phyloP scores from a whole-genome alignment of 2,329 filamentous ascomycete genomes.

The Karstenula rhodostoma region DNA sequence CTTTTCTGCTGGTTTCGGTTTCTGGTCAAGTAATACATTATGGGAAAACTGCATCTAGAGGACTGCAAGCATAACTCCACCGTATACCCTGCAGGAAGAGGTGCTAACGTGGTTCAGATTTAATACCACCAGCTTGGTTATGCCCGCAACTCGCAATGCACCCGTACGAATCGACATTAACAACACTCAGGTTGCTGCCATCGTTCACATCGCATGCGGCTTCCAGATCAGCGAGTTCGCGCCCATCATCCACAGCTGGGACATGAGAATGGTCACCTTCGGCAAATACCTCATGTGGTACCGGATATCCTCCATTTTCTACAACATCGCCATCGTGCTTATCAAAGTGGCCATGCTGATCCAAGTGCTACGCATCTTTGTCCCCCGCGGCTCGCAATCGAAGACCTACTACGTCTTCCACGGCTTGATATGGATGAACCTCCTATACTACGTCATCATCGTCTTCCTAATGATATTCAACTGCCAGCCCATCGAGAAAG shows the following conservation, averaged over 20 bases:
- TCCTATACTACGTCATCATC: conserved; percentile 17
- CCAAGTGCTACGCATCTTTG: conserved; percentile 25
- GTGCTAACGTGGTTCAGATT: conserved; percentile 17
- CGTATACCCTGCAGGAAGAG: background rate
- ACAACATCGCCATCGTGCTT: conserved; percentile 24
- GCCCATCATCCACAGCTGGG: conserved; percentile 27
- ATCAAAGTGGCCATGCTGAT: conserved; percentile 26
- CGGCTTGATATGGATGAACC: conserved; percentile 18
- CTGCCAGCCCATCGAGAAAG: conserved; percentile 21
- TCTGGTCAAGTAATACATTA: conserved; percentile 22
- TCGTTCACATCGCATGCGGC: conserved; percentile 16
- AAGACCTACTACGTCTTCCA: conserved; percentile 22
- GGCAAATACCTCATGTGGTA: conserved; percentile 21
- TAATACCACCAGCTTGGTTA: conserved; percentile 28
- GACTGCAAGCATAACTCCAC: conserved; percentile 20
- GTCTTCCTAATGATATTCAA: conserved; percentile 22
- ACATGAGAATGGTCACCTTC: conserved; percentile 18
- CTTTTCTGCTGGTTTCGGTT: conserved; percentile 28
- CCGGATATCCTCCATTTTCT: conserved; percentile 22
- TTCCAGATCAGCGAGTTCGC: conserved; percentile 24
- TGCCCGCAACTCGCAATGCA: background rate
- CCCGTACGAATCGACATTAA: conserved; percentile 1
- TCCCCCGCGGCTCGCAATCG: conserved; percentile 23
- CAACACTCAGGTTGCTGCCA: conserved; percentile 16
- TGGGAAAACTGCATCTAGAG: conserved; percentile 21